Percentiles rank a stretch among this genome's conserved stretches.
Evolutionary conservation across 2,329 filamentous ascomycete genomes (phyloP).

Genomic region (Colletotrichum sp.): DNA sequence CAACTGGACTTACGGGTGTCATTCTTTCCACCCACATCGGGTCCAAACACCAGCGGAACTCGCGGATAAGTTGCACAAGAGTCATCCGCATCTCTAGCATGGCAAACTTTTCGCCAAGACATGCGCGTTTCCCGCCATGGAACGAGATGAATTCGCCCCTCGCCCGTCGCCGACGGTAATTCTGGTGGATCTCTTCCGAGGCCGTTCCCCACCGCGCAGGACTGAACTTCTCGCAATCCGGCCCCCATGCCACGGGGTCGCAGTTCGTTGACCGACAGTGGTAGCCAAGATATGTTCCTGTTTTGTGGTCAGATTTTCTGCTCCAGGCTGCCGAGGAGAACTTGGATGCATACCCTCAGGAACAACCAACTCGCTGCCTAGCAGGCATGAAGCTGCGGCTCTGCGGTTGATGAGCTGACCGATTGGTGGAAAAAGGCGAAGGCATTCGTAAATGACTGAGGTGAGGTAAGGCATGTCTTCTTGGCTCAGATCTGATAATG

Average conservation of each 20-base stretch:
- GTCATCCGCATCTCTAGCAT: constrained; percentile 40
- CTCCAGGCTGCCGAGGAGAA: background rate
- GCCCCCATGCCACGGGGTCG: constrained; percentile 34
- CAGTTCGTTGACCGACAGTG: constrained; percentile 44
- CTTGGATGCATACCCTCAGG: constrained; percentile 24
- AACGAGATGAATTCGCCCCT: constrained; percentile 46
- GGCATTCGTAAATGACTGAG: constrained; percentile 48
- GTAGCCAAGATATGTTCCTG: constrained; percentile 44
- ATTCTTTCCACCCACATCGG: constrained; percentile 33
- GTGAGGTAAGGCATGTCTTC: constrained; percentile 45
- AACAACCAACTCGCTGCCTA: constrained; percentile 35
- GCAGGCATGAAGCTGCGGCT: constrained; percentile 25
- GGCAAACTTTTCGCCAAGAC: constrained; percentile 45
- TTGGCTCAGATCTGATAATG: constrained; percentile 24
- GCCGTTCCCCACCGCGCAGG: constrained; percentile 43
- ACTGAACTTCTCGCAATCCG: constrained; percentile 38
- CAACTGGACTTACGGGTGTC: constrained; percentile 34
- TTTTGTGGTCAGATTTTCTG: background rate
- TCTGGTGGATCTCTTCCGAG: constrained; percentile 36
- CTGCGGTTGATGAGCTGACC: constrained; percentile 53
- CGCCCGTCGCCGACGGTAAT: constrained; percentile 38
- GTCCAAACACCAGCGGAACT: constrained; percentile 34
- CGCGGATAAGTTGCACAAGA: constrained; percentile 33
- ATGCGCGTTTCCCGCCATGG: constrained; percentile 43
- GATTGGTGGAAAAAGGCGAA: constrained; percentile 55